Evolutionary conservation across 139 green algal genomes (phyloP).

Genomic region (Micromonas commoda): DNA sequence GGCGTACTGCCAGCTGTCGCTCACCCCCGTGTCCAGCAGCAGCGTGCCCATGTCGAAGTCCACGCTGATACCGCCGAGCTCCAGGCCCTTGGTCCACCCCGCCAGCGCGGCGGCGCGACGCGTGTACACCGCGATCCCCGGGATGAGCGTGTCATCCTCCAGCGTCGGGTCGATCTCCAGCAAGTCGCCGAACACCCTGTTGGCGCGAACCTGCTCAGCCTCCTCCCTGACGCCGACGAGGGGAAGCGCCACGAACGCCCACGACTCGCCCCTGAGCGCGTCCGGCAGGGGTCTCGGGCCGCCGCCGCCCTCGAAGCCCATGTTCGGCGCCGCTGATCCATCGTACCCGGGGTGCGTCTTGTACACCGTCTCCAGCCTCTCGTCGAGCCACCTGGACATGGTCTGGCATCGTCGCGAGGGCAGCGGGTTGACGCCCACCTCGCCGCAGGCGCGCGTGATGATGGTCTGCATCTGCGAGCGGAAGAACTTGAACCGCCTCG

Average conservation of each 20-base stretch:
- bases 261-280: conserved; percentile 85
- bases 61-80: conserved; percentile 71
- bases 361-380: conserved; percentile 83
- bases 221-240: conserved; percentile 61
- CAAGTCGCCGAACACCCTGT: conserved; percentile 58
- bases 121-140: conserved; percentile 87
- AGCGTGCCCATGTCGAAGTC: conserved; percentile 74
- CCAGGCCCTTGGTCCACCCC: conserved; percentile 78
- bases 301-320: conserved; percentile 66
- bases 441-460: conserved; percentile 81
- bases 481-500: conserved; percentile 82
- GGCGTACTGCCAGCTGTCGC: conserved; percentile 80
- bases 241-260: conserved; percentile 95
- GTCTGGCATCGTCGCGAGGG: conserved; percentile 86
- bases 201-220: conserved; percentile 26
- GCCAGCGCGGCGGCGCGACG: conserved; percentile 75
- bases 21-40: conserved; percentile 91
- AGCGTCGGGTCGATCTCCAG: conserved; percentile 44
- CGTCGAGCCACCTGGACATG: conserved; percentile 65
- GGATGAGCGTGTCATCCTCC: conserved; percentile 48
- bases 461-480: conserved; percentile 96
- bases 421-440: conserved; percentile 81
- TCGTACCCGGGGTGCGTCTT: conserved; percentile 71
- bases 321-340: conserved; percentile 62
- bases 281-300: conserved; percentile 72